Evolutionary conservation across 1,284 basidiomycete species (phyloP).

Genomic region (Xerocomus nothofagi): DNA sequence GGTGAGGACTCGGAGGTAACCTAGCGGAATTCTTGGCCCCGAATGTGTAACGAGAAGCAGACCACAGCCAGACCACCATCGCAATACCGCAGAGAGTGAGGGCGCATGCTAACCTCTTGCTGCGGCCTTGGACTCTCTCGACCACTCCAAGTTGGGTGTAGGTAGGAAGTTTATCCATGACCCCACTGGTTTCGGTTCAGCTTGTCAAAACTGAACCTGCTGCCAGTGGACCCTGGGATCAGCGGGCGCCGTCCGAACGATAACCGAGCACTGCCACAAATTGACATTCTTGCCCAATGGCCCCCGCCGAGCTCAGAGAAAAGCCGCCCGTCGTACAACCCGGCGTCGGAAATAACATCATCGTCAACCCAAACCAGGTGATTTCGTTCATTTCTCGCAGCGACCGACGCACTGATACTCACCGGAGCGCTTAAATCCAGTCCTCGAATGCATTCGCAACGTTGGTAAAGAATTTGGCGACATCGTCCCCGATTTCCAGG

Average conservation of each 20-base stretch:
- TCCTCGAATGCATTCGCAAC: conserved; percentile 82
- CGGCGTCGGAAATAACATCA: conserved; percentile 70
- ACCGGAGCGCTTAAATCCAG: conserved; percentile 80
- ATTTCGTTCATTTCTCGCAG: neutral
- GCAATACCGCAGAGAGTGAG: conserved; percentile 22
- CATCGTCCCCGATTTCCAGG: conserved; percentile 91
- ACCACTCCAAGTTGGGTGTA: conserved; percentile 8
- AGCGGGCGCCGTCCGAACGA: too few relatives aligned
- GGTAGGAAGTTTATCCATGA: conserved; percentile 34
- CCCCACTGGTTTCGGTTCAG: neutral
- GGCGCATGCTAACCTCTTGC: conserved; percentile 12
- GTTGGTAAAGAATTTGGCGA: conserved; percentile 95
- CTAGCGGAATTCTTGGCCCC: conserved; percentile 8
- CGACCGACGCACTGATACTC: neutral
- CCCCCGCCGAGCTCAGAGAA: conserved; percentile 12
- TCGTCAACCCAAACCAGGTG: conserved; percentile 53
- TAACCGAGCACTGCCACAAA: conserved; percentile 18
- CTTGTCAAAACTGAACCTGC: too few relatives aligned
- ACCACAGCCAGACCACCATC: conserved; percentile 22
- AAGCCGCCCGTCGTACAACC: conserved; percentile 70
- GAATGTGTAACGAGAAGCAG: conserved; percentile 14
- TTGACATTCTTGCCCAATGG: conserved; percentile 11
- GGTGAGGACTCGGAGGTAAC: conserved; percentile 27
- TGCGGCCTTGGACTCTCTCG: conserved; percentile 10
- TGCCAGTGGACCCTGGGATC: too few relatives aligned